Evolutionary conservation across 495 filamentous ascomycete species (phyloP), one percentile per base, ranked within the genome.

Genomic region (Xylona heveae): DNA sequence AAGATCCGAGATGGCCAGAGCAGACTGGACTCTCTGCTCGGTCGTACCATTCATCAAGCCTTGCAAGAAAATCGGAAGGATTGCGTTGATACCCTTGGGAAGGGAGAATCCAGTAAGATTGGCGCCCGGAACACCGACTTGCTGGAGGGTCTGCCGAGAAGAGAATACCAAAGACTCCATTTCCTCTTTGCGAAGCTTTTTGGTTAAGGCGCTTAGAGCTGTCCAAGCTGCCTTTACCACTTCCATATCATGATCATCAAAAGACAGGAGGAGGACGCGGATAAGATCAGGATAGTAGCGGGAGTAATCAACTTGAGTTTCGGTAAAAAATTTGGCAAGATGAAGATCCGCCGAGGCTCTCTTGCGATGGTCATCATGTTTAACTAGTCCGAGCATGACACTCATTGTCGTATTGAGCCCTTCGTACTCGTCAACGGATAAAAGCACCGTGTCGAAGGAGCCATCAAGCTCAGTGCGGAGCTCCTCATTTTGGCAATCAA

Each of bases 81-180:
- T 74, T 34, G 90, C 81, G 48, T 81, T 93, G 63, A 97, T 94
- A 34, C 88, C 88, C 66, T 95, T 97, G 4, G 88, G 88, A 32
- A 97, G 57, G 34, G 72, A 67, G 59, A 97, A 97, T 17, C 88
- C 88, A 6, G 82, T 66, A 12, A 97, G 61, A 44, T 85, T 71
- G 15, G 71, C 64, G 4, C 90, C 90, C 28, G 84, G 54, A 10
- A 92, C 76, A 29, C 88, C 88, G 19, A 95, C 80, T 39, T 83
- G 79, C 33, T 76, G 66, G 29, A 97, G 57, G 1, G 78, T 66
- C 45, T 84, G 74, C 22, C 84, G 69, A 1, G 85, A 90, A 4
- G 85, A 83, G 38, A 68, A 58, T 6, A 85, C 82, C n/a, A 97
- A 57, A 0, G 76, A 66, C 47, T 97, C 88, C 88, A 97, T 95